phyloP scores from a whole-genome alignment of 331 rosid genomes.

The Rosa hybrid region DNA sequence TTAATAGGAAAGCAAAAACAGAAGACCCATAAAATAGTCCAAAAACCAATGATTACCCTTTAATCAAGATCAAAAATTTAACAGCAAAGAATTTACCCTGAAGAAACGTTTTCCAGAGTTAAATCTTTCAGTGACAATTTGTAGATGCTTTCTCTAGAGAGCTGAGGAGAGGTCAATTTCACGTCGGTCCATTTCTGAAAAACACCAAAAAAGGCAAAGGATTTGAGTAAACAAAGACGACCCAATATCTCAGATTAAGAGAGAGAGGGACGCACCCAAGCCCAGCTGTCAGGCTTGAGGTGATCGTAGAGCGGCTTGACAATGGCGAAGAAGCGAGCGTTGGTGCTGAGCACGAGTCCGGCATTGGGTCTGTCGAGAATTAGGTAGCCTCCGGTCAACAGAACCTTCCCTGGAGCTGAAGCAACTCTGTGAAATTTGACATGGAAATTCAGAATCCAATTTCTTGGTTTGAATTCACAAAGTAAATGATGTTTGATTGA shows the following conservation, averaged over 20 bases:
- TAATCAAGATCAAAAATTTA: background rate
- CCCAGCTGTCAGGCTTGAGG: no score
- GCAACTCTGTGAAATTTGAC: slow-evolving; percentile 50
- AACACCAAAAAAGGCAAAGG: no score
- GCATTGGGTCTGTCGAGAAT: slow-evolving; percentile 85
- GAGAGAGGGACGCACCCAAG: background rate
- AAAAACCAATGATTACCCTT: slow-evolving; percentile 1
- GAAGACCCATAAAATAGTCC: background rate
- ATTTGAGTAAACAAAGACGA: no score
- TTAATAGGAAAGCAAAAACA: background rate
- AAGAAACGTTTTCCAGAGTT: background rate
- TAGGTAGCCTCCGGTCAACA: slow-evolving; percentile 87
- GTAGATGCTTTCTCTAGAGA: no score
- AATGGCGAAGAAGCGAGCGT: slow-evolving; percentile 1
- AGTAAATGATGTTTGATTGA: background rate
- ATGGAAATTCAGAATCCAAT: background rate
- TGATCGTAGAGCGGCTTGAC: no score
- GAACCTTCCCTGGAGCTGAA: slow-evolving; percentile 96
- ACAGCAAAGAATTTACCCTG: slow-evolving; percentile 47
- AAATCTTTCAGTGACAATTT: no score
- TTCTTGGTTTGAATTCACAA: background rate
- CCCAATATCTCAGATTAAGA: no score
- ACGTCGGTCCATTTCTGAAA: no score
- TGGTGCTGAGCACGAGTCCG: slow-evolving; percentile 33
- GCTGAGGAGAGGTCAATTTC: no score